Evolutionary conservation across 768 basidiomycete species (phyloP).

Genomic region (Pisolithus orientalis): DNA sequence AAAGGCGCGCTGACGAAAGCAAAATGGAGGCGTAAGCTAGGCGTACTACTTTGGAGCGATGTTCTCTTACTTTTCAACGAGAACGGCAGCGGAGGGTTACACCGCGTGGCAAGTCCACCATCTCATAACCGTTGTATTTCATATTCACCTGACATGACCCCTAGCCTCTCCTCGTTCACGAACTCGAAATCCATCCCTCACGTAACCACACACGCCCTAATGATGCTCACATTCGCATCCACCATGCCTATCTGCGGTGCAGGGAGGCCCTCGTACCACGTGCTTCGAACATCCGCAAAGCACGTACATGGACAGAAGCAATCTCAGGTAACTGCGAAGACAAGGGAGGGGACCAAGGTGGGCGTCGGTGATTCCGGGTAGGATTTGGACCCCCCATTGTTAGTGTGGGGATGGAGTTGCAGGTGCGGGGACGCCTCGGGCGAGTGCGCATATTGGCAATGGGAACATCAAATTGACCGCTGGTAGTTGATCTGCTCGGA

Average conservation of each 20-base stretch:
- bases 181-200: conserved; percentile 53
- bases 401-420: too few relatives aligned
- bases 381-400: too few relatives aligned
- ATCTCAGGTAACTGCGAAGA: conserved; percentile 22
- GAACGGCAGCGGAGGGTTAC: conserved; percentile 31
- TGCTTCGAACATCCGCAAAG: conserved; percentile 52
- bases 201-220: conserved; percentile 37
- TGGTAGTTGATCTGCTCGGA: too few relatives aligned
- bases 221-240: conserved; percentile 40
- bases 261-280: conserved; percentile 63
- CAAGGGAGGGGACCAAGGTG: conserved; percentile 6
- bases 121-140: background rate
- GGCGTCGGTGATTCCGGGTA: background rate
- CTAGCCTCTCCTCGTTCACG: conserved; percentile 68
- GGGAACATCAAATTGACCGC: too few relatives aligned
- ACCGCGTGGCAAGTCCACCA: conserved; percentile 64
- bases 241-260: conserved; percentile 63
- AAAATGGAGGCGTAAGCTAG: conserved; percentile 30
- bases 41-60: too few relatives aligned
- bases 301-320: conserved; percentile 44
- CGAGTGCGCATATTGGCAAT: too few relatives aligned
- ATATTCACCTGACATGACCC: background rate
- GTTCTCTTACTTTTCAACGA: too few relatives aligned
- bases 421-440: too few relatives aligned
- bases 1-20: conserved; percentile 76